phyloP scores from a whole-genome alignment of 1,284 basidiomycete species.

The Leccinum pachyderme region DNA sequence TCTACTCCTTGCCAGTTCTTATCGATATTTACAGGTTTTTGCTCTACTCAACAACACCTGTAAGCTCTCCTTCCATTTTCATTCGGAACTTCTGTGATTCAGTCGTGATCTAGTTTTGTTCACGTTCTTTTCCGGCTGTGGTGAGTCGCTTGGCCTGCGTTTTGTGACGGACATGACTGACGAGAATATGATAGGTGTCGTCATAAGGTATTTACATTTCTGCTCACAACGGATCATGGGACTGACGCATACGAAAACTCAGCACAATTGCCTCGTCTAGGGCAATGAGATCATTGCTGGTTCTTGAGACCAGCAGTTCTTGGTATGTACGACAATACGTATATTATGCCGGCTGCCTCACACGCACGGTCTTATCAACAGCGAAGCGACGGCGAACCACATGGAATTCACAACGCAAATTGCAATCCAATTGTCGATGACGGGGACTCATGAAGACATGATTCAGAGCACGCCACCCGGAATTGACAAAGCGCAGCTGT shows the following conservation, averaged over 20 bases:
- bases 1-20: background rate
- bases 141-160: constrained; percentile 1
- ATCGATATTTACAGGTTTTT: constrained; percentile 6
- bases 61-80: constrained; percentile 4
- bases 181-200: constrained; percentile 2
- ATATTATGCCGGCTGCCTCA: background rate
- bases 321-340: constrained; percentile 3
- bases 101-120: constrained; percentile 1
- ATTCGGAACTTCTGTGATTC: background rate
- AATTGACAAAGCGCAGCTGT: background rate
- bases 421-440: background rate
- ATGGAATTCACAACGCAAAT: constrained; percentile 18
- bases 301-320: background rate
- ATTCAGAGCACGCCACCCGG: background rate
- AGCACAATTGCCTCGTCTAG: constrained; percentile 15
- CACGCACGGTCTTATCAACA: background rate
- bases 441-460: background rate
- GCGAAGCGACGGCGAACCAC: background rate
- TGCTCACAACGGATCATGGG: background rate
- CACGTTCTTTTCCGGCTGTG: background rate
- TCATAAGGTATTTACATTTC: constrained; percentile 12
- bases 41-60: background rate
- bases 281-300: constrained; percentile 14
- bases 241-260: background rate
- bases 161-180: constrained; percentile 7